These are phyloP conservation scores for Chlamydomonas sp. DNA, from an alignment of 139 green algal genomes.

Conservation along the genomic window DNA sequence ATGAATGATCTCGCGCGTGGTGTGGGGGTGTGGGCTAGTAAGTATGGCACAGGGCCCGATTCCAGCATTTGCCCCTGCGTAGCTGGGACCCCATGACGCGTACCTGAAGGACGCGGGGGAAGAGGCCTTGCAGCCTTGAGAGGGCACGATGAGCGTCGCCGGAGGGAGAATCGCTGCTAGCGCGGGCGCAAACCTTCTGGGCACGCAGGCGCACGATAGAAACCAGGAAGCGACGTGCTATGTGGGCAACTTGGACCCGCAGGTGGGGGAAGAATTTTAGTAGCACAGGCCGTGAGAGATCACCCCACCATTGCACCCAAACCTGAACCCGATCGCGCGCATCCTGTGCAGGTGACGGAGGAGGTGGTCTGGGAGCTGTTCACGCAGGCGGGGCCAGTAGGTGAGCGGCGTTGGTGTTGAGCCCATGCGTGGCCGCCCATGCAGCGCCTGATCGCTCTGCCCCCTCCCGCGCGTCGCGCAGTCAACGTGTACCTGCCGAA, in stretches of 20 bases:
- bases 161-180: conserved; percentile 83
- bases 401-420: conserved; percentile 33
- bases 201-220: conserved; percentile 76
- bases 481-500: conserved; percentile 98
- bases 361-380: conserved; percentile 98
- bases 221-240: conserved; percentile 95
- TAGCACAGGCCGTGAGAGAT: background rate
- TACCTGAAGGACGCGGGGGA: too few species aligned
- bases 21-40: too few species aligned
- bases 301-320: too few species aligned
- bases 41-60: too few species aligned
- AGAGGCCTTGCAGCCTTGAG: too few species aligned
- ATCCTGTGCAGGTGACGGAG: conserved; percentile 84
- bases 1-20: too few species aligned
- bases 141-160: conserved; percentile 22
- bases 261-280: conserved; percentile 32
- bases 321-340: too few species aligned
- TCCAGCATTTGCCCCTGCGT: too few species aligned
- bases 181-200: conserved; percentile 89
- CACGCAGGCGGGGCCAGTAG: conserved; percentile 88
- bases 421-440: background rate
- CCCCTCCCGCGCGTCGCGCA: conserved; percentile 38
- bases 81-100: too few species aligned
- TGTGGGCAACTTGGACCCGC: conserved; percentile 88
- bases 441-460: background rate